phyloP scores from a whole-genome alignment of 2,329 filamentous ascomycete genomes.

The Cladosporium sp. region DNA sequence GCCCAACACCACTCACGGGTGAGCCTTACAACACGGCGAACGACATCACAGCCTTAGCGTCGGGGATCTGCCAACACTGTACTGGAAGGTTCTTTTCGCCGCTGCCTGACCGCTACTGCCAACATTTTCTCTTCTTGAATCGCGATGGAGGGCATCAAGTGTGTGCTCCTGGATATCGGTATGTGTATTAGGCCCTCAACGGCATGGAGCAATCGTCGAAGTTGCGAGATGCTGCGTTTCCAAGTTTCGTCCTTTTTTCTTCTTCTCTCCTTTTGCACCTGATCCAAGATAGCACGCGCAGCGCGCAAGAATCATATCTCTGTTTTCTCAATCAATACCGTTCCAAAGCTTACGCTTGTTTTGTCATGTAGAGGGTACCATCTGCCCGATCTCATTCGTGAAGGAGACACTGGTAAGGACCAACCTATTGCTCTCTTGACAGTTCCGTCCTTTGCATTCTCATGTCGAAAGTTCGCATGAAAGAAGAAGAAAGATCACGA shows the following conservation, averaged over 20 bases:
- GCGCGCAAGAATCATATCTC: background rate
- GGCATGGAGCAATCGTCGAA: background rate
- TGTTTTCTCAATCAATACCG: background rate
- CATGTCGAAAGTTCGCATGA: background rate
- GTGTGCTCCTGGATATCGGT: conserved; percentile 44
- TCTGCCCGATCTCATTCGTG: conserved; percentile 82
- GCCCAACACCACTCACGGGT: background rate
- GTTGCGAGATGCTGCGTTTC: background rate
- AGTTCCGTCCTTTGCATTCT: conserved; percentile 21
- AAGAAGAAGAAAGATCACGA: background rate
- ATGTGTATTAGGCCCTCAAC: conserved; percentile 22
- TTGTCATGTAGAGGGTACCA: conserved; percentile 67
- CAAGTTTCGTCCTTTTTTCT: background rate
- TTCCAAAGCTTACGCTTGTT: conserved; percentile 17
- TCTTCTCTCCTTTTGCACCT: background rate
- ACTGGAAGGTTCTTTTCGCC: conserved; percentile 2
- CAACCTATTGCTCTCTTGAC: conserved; percentile 18
- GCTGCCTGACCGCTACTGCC: conserved; percentile 12
- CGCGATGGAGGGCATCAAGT: conserved; percentile 35
- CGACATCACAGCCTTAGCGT: conserved; percentile 2
- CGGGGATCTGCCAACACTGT: background rate
- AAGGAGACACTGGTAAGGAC: conserved; percentile 75
- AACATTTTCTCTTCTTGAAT: background rate
- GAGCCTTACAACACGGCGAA: background rate
- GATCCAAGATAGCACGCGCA: background rate